Percentiles rank a stretch among this genome's conserved stretches.
phyloP scores from a whole-genome alignment of 257 asterid genomes.

The Scutellaria barbata region DNA sequence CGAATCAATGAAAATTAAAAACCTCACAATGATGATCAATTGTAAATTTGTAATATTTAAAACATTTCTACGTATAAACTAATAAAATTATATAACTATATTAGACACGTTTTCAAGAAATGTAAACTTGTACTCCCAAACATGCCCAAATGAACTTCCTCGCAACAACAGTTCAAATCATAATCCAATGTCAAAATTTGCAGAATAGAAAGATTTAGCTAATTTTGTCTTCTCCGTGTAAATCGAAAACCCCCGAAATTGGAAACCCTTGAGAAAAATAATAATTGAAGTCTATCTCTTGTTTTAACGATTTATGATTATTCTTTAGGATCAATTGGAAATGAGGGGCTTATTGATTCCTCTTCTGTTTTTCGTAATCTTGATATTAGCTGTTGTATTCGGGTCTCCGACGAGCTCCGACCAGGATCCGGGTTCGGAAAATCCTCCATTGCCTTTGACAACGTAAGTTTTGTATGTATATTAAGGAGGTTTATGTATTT shows the following conservation, averaged over 20 bases:
- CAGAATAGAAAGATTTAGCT: neutral
- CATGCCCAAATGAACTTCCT: neutral
- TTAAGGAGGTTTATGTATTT: conserved; percentile 22
- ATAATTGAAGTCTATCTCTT: neutral
- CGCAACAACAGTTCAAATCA: neutral
- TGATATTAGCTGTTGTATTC: conserved; percentile 50
- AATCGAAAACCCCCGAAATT: conserved; percentile 43
- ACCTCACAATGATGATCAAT: neutral
- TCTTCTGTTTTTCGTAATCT: conserved; percentile 46
- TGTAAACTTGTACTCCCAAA: conserved; percentile 21
- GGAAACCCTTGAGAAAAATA: neutral
- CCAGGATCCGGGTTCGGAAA: conserved; percentile 40
- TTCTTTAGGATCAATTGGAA: conserved; percentile 20
- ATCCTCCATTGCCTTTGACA: conserved; percentile 48
- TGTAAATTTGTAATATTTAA: no score
- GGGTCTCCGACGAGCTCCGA: conserved; percentile 56
- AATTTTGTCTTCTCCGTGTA: conserved; percentile 26
- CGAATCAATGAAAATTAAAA: no score
- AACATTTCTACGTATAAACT: no score
- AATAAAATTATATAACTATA: no score
- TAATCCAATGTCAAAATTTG: neutral
- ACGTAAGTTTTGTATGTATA: conserved; percentile 51
- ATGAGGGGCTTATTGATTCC: conserved; percentile 57
- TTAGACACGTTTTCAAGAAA: neutral
- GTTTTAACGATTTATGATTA: conserved; percentile 24